Evolutionary conservation across 2,329 filamentous ascomycete genomes (phyloP).

Genomic region (Neoarthrinium moseri): DNA sequence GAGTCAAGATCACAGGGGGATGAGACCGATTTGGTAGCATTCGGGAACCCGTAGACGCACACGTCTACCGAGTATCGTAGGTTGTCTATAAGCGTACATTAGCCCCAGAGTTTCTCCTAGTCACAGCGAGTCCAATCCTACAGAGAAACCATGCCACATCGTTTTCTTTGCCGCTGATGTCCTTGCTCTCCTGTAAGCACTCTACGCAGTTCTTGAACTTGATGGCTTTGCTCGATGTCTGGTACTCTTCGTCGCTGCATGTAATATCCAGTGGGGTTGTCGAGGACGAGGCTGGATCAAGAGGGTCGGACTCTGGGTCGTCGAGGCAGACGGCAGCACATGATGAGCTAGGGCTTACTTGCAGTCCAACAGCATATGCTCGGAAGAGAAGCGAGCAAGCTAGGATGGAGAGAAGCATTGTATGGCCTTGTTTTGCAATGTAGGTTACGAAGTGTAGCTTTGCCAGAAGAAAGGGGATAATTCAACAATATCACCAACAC

Average conservation of each 20-base stretch:
- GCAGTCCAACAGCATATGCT: slow-evolving; percentile 21
- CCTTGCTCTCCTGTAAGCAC: slow-evolving; percentile 46
- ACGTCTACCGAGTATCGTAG: slow-evolving; percentile 45
- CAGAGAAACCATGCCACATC: slow-evolving; percentile 48
- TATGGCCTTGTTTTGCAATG: too few relatives aligned
- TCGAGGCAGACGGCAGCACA: slow-evolving; percentile 49
- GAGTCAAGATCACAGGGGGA: slow-evolving; percentile 41
- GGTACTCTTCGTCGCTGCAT: slow-evolving; percentile 42
- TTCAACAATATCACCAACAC: neutral
- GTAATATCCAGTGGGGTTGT: slow-evolving; percentile 47
- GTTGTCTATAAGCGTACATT: slow-evolving; percentile 37
- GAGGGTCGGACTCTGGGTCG: slow-evolving; percentile 28
- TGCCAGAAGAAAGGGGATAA: too few relatives aligned
- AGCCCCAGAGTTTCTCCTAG: neutral
- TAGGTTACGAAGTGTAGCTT: too few relatives aligned
- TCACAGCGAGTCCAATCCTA: slow-evolving; percentile 25
- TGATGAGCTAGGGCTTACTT: slow-evolving; percentile 49
- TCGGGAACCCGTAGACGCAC: slow-evolving; percentile 41
- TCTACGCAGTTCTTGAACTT: slow-evolving; percentile 46
- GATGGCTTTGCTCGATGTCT: slow-evolving; percentile 34
- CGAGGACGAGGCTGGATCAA: slow-evolving; percentile 33
- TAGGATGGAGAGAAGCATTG: slow-evolving; percentile 1
- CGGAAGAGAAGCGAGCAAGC: slow-evolving; percentile 14
- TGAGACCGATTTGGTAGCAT: slow-evolving; percentile 30
- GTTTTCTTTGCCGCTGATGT: slow-evolving; percentile 34